Percentiles rank a stretch among this genome's conserved stretches.
These are phyloP conservation scores for Pseudogymnoascus sp. DNA, from an alignment of 2,329 filamentous ascomycete species.

Conservation along the genomic window DNA sequence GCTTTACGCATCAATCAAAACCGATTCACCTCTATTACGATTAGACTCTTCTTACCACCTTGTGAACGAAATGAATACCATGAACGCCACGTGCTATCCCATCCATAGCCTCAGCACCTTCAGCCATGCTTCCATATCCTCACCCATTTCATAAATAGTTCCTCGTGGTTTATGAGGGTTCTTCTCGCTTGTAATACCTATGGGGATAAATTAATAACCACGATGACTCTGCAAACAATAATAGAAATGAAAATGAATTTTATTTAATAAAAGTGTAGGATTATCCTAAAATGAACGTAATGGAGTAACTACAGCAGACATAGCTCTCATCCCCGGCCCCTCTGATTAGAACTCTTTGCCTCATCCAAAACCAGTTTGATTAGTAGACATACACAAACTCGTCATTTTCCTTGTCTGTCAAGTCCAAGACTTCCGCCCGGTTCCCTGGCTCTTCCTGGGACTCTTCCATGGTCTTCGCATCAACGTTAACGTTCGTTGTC, in stretches of 20 bases:
- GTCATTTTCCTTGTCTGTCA: constrained; percentile 60
- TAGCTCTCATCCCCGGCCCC: neutral
- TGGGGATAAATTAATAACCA: no score
- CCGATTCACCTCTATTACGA: neutral
- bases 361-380: constrained; percentile 8
- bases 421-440: constrained; percentile 39
- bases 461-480: neutral
- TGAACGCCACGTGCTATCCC: neutral
- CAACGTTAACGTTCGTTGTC: constrained; percentile 30
- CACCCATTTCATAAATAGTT: no score
- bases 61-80: neutral
- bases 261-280: neutral
- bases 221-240: no score
- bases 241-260: neutral
- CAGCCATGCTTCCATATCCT: neutral
- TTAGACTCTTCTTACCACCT: neutral
- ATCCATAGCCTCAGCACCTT: neutral
- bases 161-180: no score
- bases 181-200: no score
- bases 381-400: constrained; percentile 60
- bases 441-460: neutral
- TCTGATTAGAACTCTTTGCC: neutral
- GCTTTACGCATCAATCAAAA: neutral
- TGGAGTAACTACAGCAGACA: neutral
- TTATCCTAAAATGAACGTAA: constrained; percentile 1